These are phyloP conservation scores for Vitis amurensis DNA, from an alignment of 164 flowering plant species.

Conservation along the genomic window DNA sequence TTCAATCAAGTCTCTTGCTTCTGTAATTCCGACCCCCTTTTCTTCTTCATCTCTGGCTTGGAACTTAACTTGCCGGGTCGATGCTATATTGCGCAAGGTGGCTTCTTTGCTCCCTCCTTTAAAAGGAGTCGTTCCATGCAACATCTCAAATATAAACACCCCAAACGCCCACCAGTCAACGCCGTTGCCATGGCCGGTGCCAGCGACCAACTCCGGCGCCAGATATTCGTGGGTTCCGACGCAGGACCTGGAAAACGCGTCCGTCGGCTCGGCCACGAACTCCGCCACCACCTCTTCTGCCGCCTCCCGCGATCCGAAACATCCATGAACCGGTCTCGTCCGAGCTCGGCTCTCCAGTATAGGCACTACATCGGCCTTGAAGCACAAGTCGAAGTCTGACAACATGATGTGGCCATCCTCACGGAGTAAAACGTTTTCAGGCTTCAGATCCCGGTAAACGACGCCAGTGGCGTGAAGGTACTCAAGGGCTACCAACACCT, in stretches of 20 bases:
- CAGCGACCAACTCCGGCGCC: constrained; percentile 77
- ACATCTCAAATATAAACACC: constrained; percentile 70
- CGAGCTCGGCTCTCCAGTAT: constrained; percentile 18
- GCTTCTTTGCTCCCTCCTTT: constrained; percentile 70
- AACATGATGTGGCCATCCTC: constrained; percentile 57
- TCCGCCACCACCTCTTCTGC: constrained; percentile 28
- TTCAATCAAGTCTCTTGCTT: constrained; percentile 63
- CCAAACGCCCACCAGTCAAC: constrained; percentile 99
- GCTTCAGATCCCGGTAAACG: constrained; percentile 54
- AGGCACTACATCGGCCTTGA: constrained; percentile 63
- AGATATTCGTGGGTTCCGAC: constrained; percentile 95
- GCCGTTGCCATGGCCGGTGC: constrained; percentile 79
- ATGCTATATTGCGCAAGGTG: constrained; percentile 75
- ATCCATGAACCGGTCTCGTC: not conserved
- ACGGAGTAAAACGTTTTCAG: constrained; percentile 47
- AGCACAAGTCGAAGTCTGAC: constrained; percentile 60
- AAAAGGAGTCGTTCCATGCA: constrained; percentile 83
- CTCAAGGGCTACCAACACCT: constrained; percentile 47
- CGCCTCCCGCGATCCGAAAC: constrained; percentile 15
- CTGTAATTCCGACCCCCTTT: constrained; percentile 30
- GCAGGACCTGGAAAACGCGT: constrained; percentile 66
- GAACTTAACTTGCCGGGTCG: constrained; percentile 34
- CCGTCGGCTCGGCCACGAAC: constrained; percentile 79
- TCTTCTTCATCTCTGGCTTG: constrained; percentile 14
- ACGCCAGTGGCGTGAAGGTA: constrained; percentile 48